Percentiles rank a stretch among this genome's conserved stretches.
Conservation (phyloP, 2,329 filamentous ascomycete species). For the Pyrenochaeta sp. region DNA sequence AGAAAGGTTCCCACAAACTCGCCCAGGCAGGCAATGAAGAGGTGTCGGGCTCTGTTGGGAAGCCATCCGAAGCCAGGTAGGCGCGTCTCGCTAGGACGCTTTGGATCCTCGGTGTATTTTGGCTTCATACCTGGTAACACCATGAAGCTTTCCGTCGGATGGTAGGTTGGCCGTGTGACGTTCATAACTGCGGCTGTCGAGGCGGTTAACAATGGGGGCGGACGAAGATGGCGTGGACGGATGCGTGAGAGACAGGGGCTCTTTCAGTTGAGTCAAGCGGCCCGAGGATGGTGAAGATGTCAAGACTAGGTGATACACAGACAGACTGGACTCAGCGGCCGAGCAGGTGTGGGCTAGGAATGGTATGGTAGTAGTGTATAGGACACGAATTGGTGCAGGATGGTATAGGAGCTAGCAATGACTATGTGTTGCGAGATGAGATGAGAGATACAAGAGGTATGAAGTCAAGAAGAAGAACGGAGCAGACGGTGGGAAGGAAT, state of each 20-base stretch:
- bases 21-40: conserved; percentile 57
- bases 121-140: conserved; percentile 51
- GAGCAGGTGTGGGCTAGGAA: neutral
- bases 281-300: conserved; percentile 6
- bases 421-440: neutral
- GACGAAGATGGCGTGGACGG: conserved; percentile 17
- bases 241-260: conserved; percentile 34
- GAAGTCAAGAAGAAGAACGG: neutral
- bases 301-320: conserved; percentile 14
- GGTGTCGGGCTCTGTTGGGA: conserved; percentile 53
- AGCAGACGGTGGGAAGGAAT: neutral
- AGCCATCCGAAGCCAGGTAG: conserved; percentile 53
- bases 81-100: conserved; percentile 48
- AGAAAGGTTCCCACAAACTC: conserved; percentile 52
- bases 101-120: conserved; percentile 42
- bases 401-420: conserved; percentile 4
- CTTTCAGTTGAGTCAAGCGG: conserved; percentile 25
- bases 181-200: conserved; percentile 45
- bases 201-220: conserved; percentile 23
- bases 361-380: neutral
- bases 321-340: conserved; percentile 3
- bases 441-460: neutral
- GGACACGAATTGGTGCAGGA: neutral
- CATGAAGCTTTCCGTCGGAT: conserved; percentile 45
- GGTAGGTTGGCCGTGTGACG: conserved; percentile 34